Evolutionary conservation across 345 rosid genomes (phyloP).

Genomic region (Gossypium rotundifolium): DNA sequence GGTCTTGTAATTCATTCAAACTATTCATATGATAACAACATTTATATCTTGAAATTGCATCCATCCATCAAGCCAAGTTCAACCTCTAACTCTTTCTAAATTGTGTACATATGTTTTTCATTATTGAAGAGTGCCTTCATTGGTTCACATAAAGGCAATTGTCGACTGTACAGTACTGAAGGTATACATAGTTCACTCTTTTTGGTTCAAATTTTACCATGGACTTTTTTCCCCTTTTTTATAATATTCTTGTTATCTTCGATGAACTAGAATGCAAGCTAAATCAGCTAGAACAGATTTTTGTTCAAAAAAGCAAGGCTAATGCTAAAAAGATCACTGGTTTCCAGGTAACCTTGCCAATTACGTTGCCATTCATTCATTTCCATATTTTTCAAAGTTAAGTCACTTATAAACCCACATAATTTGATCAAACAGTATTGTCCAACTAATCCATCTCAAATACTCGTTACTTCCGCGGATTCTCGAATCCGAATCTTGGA

Average conservation of each 20-base stretch:
- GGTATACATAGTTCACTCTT: constrained; percentile 43
- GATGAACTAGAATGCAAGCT: constrained; percentile 55
- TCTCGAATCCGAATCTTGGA: constrained; percentile 72
- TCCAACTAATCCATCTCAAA: constrained; percentile 71
- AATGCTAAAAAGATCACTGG: constrained; percentile 78
- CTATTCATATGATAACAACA: background rate
- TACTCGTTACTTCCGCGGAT: constrained; percentile 84
- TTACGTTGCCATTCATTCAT: background rate
- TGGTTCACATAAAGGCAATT: constrained; percentile 81
- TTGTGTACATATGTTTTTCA: background rate
- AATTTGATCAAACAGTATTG: constrained; percentile 45
- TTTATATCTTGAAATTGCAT: too few relatives aligned
- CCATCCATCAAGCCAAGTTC: too few relatives aligned
- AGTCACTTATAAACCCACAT: background rate
- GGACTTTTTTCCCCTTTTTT: background rate
- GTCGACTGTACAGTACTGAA: constrained; percentile 59
- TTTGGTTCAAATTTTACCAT: background rate
- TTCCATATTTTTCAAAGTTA: too few relatives aligned
- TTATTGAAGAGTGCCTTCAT: constrained; percentile 55
- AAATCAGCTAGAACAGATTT: constrained; percentile 41
- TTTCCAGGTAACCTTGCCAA: constrained; percentile 53
- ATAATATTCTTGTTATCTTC: background rate
- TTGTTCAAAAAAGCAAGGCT: constrained; percentile 52
- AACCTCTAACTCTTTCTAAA: background rate
- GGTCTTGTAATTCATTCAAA: constrained; percentile 24